Base-by-base conservation (phyloP, 2,329 filamentous ascomycete species). In the Fusarium chuoi region DNA sequence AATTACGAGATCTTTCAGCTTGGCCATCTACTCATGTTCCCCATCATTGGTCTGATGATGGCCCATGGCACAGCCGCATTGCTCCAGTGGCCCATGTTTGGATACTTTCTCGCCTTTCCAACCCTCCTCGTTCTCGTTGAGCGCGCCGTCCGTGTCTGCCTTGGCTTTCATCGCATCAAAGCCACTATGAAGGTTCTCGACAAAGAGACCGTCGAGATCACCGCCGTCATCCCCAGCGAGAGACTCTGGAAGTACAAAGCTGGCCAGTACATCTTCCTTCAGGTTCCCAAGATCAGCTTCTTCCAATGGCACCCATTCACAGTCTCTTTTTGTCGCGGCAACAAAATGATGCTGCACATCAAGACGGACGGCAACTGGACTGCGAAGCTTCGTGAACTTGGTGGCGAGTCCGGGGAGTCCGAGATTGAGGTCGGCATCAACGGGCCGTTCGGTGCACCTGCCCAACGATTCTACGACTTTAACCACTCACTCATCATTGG, bases 281-380 rank as follows among this genome's bases (percentile, higher is more conserved):
- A 89, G 71, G 86, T 90, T 0, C 88, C 88, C 0, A 70, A 81
- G 36, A 78, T 90, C 28, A 88, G 87, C 42, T 80, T 83, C 56
- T 90, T 87, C 65, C 87, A 90, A 73, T 90, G 88, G 88, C 88
- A 90, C 63, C 88, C 88, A 0, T 90, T 90, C 71, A 90, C 88
- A 0, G 86, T 90, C 1, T 89, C 88, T 0, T 85, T 86, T 5
- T 90, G 88, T 70, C 83, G 84, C 20, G 87, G 85, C 0, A 85
- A 86, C 33, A 82, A 84, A 38, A 84, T 90, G 79, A 85, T 86
- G 77, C 77, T 90, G 1, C 88, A 90, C 72, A 89, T 90, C 81
- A 90, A 90, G 76, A 87, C 86, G 7, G 87, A 89, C 51, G 88
- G 88, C 0, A 84, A 89, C 77, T 90, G 88, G 88, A 89, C 88